Conservation (phyloP, 192 early-diverging fungal genomes). For the Coemansia sp. region DNA sequence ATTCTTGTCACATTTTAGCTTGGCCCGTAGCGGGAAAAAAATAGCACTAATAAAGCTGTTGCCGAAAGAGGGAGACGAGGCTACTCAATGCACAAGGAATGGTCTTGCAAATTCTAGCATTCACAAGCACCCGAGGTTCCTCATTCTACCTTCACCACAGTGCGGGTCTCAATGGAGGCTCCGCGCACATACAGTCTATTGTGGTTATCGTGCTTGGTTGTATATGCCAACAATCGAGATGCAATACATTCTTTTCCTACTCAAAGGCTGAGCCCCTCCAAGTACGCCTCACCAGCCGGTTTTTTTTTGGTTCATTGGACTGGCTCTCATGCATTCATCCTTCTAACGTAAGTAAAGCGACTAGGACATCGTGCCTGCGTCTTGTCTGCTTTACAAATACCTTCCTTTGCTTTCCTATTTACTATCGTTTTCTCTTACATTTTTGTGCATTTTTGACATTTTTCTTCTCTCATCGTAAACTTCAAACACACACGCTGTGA, state of each 20-base stretch:
- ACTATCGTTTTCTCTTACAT: not conserved
- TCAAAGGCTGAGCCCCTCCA: not conserved
- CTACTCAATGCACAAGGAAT: not conserved
- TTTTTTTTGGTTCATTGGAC: not conserved
- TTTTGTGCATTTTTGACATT: not conserved
- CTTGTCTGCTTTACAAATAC: not conserved
- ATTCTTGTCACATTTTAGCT: not conserved
- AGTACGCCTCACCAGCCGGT: not conserved
- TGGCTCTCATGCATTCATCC: not conserved
- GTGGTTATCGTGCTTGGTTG: not conserved
- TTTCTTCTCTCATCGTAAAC: not conserved
- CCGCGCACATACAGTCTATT: not conserved
- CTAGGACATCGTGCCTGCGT: not conserved
- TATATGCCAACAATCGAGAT: not conserved
- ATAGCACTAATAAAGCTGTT: not conserved
- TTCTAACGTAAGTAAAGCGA: not conserved
- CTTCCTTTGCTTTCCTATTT: not conserved
- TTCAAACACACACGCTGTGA: not conserved
- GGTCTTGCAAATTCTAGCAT: not conserved
- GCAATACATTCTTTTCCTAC: not conserved
- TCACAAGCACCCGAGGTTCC: not conserved
- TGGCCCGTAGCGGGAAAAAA: not conserved
- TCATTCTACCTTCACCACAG: not conserved
- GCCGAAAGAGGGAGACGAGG: not conserved
- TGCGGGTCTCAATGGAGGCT: not conserved